Percentiles rank a stretch among this genome's conserved stretches.
Conservation (phyloP, 2,329 filamentous ascomycete genomes). For the Penicillium polonicum region DNA sequence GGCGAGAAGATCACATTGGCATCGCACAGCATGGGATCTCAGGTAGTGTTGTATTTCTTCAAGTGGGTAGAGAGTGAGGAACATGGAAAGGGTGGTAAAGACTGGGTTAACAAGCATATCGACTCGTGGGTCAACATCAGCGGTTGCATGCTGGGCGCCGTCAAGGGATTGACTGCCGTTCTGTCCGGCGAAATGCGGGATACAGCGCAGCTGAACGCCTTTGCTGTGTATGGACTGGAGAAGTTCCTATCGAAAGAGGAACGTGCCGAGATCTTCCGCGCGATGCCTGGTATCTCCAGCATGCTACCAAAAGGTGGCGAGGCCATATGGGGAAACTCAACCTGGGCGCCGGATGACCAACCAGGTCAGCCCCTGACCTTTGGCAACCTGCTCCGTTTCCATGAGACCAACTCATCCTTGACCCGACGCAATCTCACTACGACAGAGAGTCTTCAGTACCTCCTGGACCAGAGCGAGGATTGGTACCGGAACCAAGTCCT, state of each 20-base stretch:
- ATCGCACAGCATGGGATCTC: constrained; percentile 96
- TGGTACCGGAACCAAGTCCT: constrained; percentile 80
- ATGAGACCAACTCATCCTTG: constrained; percentile 61
- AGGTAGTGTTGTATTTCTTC: constrained; percentile 80
- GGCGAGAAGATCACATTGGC: constrained; percentile 79
- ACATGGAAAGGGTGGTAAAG: constrained; percentile 73
- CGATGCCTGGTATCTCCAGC: constrained; percentile 93
- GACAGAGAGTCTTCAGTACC: constrained; percentile 70
- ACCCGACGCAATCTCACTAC: constrained; percentile 75
- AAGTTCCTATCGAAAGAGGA: constrained; percentile 91
- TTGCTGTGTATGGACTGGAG: constrained; percentile 94
- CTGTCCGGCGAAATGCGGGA: constrained; percentile 98
- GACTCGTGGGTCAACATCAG: constrained; percentile 98
- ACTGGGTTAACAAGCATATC: constrained; percentile 87
- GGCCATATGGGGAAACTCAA: constrained; percentile 87
- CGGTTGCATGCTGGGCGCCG: constrained; percentile 93
- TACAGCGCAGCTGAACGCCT: constrained; percentile 91
- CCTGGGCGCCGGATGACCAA: constrained; percentile 83
- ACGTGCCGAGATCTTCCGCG: constrained; percentile 87
- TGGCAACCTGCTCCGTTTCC: constrained; percentile 84
- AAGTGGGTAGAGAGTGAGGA: constrained; percentile 79
- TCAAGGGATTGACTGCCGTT: constrained; percentile 86
- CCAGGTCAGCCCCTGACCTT: constrained; percentile 71
- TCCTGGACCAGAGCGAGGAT: constrained; percentile 73
- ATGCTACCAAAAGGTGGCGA: constrained; percentile 96